phyloP scores from a whole-genome alignment of 768 basidiomycete genomes.

The Lactarius evosmus region DNA sequence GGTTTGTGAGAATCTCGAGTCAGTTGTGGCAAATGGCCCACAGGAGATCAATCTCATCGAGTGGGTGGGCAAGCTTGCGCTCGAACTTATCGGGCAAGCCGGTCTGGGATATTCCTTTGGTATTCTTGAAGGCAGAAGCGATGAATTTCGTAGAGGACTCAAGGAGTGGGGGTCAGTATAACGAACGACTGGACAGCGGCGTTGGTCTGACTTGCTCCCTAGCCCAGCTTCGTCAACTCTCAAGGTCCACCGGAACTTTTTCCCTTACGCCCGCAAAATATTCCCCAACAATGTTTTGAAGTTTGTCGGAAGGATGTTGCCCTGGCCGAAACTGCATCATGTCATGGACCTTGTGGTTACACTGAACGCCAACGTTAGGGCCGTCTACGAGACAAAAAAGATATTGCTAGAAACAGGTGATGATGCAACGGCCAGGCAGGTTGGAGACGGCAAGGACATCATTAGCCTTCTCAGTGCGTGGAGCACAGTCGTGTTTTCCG shows the following conservation, averaged over 20 bases:
- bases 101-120: conserved; percentile 10
- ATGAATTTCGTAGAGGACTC: conserved; percentile 31
- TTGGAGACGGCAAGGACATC: conserved; percentile 42
- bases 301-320: neutral
- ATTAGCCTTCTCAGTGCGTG: conserved; percentile 45
- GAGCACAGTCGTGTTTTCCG: neutral
- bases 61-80: conserved; percentile 1
- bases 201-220: neutral
- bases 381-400: conserved; percentile 40
- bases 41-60: conserved; percentile 4
- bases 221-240: neutral
- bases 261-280: neutral
- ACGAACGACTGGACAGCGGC: too few species aligned
- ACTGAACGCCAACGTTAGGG: conserved; percentile 42
- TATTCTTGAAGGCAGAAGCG: too few species aligned
- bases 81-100: conserved; percentile 17
- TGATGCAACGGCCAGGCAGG: conserved; percentile 28
- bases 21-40: neutral
- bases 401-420: conserved; percentile 28
- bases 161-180: neutral
- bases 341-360: conserved; percentile 46
- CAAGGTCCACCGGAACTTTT: neutral
- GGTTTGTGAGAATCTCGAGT: neutral
- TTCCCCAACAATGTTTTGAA: neutral
- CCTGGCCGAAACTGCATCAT: conserved; percentile 31